A percentile compares a stretch with the other conserved stretches of the same genome.
Evolutionary conservation across 495 filamentous ascomycete genomes (phyloP).

Genomic region (Neurospora terricola): DNA sequence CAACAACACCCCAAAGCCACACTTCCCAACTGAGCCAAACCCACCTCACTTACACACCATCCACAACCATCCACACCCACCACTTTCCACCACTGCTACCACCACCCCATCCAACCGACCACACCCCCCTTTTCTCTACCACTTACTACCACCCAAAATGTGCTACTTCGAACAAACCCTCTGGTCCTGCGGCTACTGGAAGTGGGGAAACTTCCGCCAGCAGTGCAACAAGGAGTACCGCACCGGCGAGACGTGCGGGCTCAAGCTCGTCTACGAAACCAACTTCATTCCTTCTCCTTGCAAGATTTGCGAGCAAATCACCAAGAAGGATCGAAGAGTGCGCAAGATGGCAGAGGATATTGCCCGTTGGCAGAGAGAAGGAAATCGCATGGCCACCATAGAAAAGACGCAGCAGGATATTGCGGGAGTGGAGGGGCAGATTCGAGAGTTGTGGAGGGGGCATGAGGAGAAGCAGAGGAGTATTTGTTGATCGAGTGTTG

Average conservation of each 20-base stretch:
- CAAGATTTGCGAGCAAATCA: conserved; percentile 82
- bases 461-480: conserved; percentile 31
- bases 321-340: conserved; percentile 72
- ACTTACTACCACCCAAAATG: conserved; percentile 30
- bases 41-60: neutral
- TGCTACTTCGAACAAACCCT: conserved; percentile 56
- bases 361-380: conserved; percentile 68
- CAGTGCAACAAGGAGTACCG: conserved; percentile 96
- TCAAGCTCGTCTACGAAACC: conserved; percentile 77
- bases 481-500: neutral
- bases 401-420: conserved; percentile 62
- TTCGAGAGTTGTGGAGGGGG: conserved; percentile 43
- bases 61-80: neutral
- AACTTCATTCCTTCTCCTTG: conserved; percentile 51
- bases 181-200: conserved; percentile 77
- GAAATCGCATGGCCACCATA: conserved; percentile 68
- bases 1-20: neutral
- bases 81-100: neutral
- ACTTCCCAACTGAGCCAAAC: neutral
- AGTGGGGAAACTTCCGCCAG: conserved; percentile 89
- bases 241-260: conserved; percentile 94
- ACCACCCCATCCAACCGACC: neutral
- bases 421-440: conserved; percentile 53
- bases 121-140: neutral
- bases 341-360: conserved; percentile 68